Base-by-base conservation (phyloP, 495 filamentous ascomycete genomes). In the Daldinia concentrica region DNA sequence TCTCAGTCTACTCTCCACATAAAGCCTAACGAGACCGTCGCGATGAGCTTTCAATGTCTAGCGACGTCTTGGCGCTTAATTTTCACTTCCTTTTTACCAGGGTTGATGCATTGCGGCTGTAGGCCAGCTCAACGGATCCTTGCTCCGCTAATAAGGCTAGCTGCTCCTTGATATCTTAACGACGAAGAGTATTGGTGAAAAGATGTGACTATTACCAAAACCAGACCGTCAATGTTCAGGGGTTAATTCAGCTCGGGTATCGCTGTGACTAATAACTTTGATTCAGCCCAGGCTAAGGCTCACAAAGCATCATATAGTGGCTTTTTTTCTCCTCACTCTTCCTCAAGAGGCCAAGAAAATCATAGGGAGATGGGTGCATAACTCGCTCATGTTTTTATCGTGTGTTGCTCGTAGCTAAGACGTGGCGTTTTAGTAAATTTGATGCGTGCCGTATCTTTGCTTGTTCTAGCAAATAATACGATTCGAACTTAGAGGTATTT, bases 111-210 rank as follows among this genome's bases (percentile, higher is more conserved):
- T n/a, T 67, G 69, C 63, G 63, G 69, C 58, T 72, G 63, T 5
- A 54, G 48, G 29, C 30, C 58, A 71, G 32, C 50, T 41, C 34
- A 71, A 66, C 39, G 34, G 41, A 51, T 19, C 62, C 68, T 41
- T 62, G 63, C 58, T n/a, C 58, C 58, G 50, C 52, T 54, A 66
- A 34, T 58, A 62, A 52, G 62, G 57, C 68, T 71, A 66, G 68
- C 41, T 37, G 57, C 57, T 43, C 58, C 51, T 66, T 58, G 58
- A 43, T 57, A 66, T 62, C 29, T 51, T 51, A 43, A 45, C 50
- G 41, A 39, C 43, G 58, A 59, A 8, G 14, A 24, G 43, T 43
- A 58, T 66, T 62, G 69, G 69, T 34, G 54, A 55, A 39, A 62
- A 59, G 22, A 19, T 15, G 27, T 48, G 52, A 59, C 58, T 64